Base-by-base conservation (phyloP, 2,329 filamentous ascomycete genomes). In the Microsporum audouinii region DNA sequence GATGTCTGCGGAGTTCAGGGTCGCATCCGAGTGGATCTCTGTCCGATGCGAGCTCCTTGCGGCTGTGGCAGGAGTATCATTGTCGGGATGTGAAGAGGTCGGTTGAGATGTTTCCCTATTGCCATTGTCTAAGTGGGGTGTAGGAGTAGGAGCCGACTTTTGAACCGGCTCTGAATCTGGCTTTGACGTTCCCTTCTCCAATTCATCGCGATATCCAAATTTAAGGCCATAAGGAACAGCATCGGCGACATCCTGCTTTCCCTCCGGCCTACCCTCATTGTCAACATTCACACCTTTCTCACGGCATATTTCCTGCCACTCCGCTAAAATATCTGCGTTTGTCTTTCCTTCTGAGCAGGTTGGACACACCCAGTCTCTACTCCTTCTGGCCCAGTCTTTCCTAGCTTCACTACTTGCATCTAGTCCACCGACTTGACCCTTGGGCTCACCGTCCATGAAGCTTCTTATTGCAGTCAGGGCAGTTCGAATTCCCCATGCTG, bases 401-500 rank as follows among this genome's bases (percentile, higher is more conserved):
- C 92, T 79, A 58, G 88, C 84, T 3, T 79, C 80, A 17, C 87
- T 85, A 31, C 78, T 83, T 2, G 87, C 87, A 66, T 96, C 91
- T 68, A 97, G 79, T 0, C 94, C 94, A 10, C 94, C 94, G 1
- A 99, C 79, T 77, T 97, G 94, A 0, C 94, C 94, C 67, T 83
- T 84, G 6, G 88, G 85, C 67, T 92, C 89, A 2, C 88, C 91
- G 72, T 95, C 91, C 91, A 99, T 97, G 74, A 96, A 96, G 67
- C 84, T 88, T 60, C 94, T 79, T 57, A 97, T 84, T 4, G 84
- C 85, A 3, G 84, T 79, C 61, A 99, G 77, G 14, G 94, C 92
- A 2, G 94, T 97, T 63, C 94, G 82, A 7, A 99, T 87, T 0
- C 94, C 94, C 94, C 94, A 99, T 0, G 94, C 94, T 0, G 94